Evolutionary conservation across 257 asterid species (phyloP).

Genomic region (Verbena officinalis): DNA sequence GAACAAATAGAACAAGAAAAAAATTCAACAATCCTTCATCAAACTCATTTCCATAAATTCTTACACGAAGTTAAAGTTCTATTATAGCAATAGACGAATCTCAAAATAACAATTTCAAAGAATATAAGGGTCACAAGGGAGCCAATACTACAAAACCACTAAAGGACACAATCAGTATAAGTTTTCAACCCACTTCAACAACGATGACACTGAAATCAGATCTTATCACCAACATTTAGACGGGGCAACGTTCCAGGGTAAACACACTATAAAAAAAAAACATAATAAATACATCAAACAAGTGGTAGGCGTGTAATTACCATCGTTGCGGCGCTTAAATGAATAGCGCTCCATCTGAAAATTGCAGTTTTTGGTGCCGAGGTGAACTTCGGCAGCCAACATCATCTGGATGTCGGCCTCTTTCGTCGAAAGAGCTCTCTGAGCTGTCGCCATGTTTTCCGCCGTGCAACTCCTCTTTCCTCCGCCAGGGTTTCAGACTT

Average conservation of each 20-base stretch:
- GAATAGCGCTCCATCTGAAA: conserved; percentile 47
- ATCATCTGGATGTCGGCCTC: conserved; percentile 48
- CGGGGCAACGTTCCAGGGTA: too few species aligned
- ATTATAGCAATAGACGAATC: neutral
- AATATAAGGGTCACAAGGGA: too few species aligned
- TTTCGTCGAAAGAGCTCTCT: conserved; percentile 33
- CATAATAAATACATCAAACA: too few species aligned
- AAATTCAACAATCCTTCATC: neutral
- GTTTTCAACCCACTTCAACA: too few species aligned
- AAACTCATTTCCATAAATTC: neutral
- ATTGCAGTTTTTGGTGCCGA: conserved; percentile 42
- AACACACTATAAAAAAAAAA: neutral
- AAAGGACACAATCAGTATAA: neutral
- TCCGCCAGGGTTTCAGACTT: too few species aligned
- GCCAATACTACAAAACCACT: neutral
- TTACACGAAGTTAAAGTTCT: too few species aligned
- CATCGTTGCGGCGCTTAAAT: conserved; percentile 46
- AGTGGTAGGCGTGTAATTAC: neutral
- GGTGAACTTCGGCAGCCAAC: conserved; percentile 48
- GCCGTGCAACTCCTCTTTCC: neutral
- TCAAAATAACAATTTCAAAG: neutral
- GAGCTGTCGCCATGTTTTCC: conserved; percentile 27
- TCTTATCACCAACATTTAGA: neutral
- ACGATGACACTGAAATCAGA: too few species aligned
- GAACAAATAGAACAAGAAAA: neutral